Evolutionary conservation across 495 filamentous ascomycete species (phyloP).

Genomic region (Haplographium delicatum): DNA sequence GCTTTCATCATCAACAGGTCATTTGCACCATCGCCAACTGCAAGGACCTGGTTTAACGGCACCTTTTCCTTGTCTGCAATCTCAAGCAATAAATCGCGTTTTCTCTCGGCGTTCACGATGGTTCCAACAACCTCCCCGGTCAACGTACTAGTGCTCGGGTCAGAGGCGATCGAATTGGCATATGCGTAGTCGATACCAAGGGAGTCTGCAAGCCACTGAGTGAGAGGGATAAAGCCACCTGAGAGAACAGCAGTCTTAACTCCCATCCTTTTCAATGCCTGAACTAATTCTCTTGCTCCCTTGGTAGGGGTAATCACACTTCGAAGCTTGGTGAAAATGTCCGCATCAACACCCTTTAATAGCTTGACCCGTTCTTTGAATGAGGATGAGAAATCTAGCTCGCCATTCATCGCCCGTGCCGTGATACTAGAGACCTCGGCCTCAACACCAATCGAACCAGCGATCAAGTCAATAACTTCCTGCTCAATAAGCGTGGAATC

Average conservation of each 20-base stretch:
- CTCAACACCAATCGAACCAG: slow-evolving; percentile 68
- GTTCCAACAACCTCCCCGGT: slow-evolving; percentile 74
- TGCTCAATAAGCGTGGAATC: slow-evolving; percentile 94
- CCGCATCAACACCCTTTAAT: slow-evolving; percentile 70
- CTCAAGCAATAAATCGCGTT: slow-evolving; percentile 67
- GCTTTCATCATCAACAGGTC: slow-evolving; percentile 87
- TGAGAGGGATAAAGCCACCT: slow-evolving; percentile 86
- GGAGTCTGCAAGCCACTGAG: slow-evolving; percentile 73
- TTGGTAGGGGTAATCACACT: slow-evolving; percentile 70
- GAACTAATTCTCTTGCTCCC: slow-evolving; percentile 70
- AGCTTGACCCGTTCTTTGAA: slow-evolving; percentile 74
- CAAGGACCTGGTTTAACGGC: slow-evolving; percentile 67
- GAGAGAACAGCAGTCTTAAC: slow-evolving; percentile 84
- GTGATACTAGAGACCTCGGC: slow-evolving; percentile 65
- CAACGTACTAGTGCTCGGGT: slow-evolving; percentile 52
- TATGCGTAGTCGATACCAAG: slow-evolving; percentile 80
- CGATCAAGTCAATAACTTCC: slow-evolving; percentile 94
- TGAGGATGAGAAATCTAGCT: slow-evolving; percentile 85
- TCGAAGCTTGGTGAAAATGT: slow-evolving; percentile 76
- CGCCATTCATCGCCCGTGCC: slow-evolving; percentile 88
- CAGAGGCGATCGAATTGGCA: slow-evolving; percentile 77
- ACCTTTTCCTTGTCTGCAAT: slow-evolving; percentile 73
- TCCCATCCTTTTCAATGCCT: slow-evolving; percentile 65
- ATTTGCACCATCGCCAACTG: slow-evolving; percentile 92
- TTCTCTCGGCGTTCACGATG: slow-evolving; percentile 79